A percentile compares a stretch with the other conserved stretches of the same genome.
phyloP scores from a whole-genome alignment of 495 filamentous ascomycete species.

The Aspergillus ellipticus region DNA sequence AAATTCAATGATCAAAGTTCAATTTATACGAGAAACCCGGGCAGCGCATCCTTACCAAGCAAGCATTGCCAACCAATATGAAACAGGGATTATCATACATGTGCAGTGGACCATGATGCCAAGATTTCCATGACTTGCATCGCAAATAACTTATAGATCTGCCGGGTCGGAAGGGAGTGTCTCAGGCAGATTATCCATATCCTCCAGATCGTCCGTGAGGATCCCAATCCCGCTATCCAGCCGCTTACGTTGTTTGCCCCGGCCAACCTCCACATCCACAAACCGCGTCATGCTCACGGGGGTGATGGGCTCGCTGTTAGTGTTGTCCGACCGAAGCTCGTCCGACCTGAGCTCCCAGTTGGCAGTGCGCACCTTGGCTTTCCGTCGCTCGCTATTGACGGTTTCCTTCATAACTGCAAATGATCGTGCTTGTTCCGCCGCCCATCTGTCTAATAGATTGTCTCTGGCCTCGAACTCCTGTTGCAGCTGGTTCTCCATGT shows the following conservation, averaged over 20 bases:
- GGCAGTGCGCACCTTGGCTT: slow-evolving; percentile 36
- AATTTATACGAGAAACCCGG: too few relatives aligned
- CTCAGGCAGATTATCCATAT: slow-evolving; percentile 16
- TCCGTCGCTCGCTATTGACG: slow-evolving; percentile 33
- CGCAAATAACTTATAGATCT: slow-evolving; percentile 18
- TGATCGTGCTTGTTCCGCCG: slow-evolving; percentile 33
- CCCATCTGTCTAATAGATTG: slow-evolving; percentile 37
- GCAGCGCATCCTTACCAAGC: neutral
- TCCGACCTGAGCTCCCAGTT: slow-evolving; percentile 44
- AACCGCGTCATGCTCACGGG: slow-evolving; percentile 43
- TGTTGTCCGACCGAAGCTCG: slow-evolving; percentile 50
- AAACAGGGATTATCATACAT: neutral
- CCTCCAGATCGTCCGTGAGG: slow-evolving; percentile 49
- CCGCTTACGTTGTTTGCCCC: slow-evolving; percentile 43
- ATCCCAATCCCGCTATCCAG: slow-evolving; percentile 64
- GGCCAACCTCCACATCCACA: slow-evolving; percentile 44
- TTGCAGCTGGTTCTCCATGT: slow-evolving; percentile 34
- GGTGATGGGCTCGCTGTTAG: slow-evolving; percentile 44
- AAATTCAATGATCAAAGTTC: too few relatives aligned
- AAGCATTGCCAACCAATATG: neutral
- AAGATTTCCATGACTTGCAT: neutral
- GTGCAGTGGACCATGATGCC: neutral
- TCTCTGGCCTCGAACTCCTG: slow-evolving; percentile 36
- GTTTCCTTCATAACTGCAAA: slow-evolving; percentile 41
- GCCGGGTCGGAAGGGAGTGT: slow-evolving; percentile 19